Base-by-base conservation (phyloP, 306 rosid species). In the Ochetophila trinervis region DNA sequence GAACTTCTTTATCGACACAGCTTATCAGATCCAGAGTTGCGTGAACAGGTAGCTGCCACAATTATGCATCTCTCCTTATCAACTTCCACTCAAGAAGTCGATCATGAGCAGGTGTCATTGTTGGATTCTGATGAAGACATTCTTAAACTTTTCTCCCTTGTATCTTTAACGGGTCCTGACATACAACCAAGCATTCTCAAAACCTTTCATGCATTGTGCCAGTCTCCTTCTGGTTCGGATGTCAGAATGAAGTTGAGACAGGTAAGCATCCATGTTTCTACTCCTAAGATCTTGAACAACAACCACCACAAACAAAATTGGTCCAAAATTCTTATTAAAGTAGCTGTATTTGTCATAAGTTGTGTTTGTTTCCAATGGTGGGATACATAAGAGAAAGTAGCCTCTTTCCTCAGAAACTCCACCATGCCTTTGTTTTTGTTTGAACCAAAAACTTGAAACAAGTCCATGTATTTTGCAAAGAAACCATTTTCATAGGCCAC, bases 31-130 rank as follows among this genome's bases (percentile, higher is more conserved):
- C 71, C 89, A 7, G 37, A 62, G 42, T 58, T 87, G 73, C 77
- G 74, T 4, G 85, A 84, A 62, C 82, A 67, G 63, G 89, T 82
- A 19, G 82, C 87, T 20, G 78, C 79, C 50, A 77, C 82, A 51
- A 75, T 87, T 42, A 79, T 79, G 89, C 72, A 82, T 67, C 87
- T 87, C 27, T 81, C 87, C 59, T 47, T 48, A 60, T 78, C 89
- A 30, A 84, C 85, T 36, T 72, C 77, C 66, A 70, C 51, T 69
- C 82, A 65, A 67, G 79, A 75, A 68, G 75, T 79, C 16, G 72
- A 69, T 47, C 60, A 51, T 32, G 87, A 66, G 9, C 75, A 57
- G 45, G 72, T 81, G 44, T 74, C 75, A 0, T 69, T 84, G 72
- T 63, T 86, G 53, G 76, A 77, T 63, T 81, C 92, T 3, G 85